Conservation (phyloP, 441 rosid genomes). For the Jatropha podagrica region DNA sequence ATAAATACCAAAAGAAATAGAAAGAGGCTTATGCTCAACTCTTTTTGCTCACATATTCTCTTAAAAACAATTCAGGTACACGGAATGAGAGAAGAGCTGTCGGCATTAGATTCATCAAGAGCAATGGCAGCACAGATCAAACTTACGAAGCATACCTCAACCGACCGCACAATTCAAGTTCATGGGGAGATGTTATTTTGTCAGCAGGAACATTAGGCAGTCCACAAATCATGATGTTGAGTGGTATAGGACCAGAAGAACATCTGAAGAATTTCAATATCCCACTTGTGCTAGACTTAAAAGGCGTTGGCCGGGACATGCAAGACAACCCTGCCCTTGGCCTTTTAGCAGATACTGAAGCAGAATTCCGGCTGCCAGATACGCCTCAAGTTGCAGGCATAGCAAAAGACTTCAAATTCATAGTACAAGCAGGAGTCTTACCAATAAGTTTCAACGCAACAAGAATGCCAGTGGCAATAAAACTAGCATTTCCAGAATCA, state of each 20-base stretch:
- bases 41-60: constrained; percentile 10
- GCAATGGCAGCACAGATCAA: constrained; percentile 42
- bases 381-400: constrained; percentile 73
- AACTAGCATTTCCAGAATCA: constrained; percentile 66
- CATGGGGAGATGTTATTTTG: constrained; percentile 55
- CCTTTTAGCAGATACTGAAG: constrained; percentile 40
- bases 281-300: constrained; percentile 36
- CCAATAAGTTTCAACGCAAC: constrained; percentile 52
- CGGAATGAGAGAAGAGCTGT: constrained; percentile 36
- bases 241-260: constrained; percentile 64
- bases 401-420: constrained; percentile 50
- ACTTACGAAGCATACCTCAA: constrained; percentile 53
- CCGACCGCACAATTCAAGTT: constrained; percentile 31
- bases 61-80: constrained; percentile 31
- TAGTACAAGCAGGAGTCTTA: constrained; percentile 51
- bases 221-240: constrained; percentile 66
- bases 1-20: too few relatives aligned
- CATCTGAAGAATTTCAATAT: constrained; percentile 49
- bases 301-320: constrained; percentile 52
- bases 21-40: background rate
- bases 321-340: constrained; percentile 62
- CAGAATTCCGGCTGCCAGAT: constrained; percentile 48
- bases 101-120: constrained; percentile 58
- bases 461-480: constrained; percentile 56
- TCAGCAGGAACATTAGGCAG: constrained; percentile 81